Evolutionary conservation across 2,329 filamentous ascomycete genomes (phyloP).

Genomic region (Lasiodiplodia sp.): DNA sequence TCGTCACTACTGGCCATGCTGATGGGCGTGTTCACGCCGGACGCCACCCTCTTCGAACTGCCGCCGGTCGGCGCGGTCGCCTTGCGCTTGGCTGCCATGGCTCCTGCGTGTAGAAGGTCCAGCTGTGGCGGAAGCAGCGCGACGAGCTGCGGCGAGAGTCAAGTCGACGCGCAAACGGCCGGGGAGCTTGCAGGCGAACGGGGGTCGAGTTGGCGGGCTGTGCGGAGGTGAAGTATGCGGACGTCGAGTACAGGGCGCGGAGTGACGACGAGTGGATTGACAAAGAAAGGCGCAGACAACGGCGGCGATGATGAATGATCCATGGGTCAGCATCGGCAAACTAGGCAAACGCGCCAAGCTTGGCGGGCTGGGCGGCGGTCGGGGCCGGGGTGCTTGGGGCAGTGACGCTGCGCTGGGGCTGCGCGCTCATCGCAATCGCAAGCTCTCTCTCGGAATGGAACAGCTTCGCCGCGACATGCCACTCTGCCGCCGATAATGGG

Average conservation of each 20-base stretch:
- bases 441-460: conserved; percentile 20
- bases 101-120: conserved; percentile 7
- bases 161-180: neutral
- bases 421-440: conserved; percentile 26
- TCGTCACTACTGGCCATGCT: conserved; percentile 61
- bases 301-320: conserved; percentile 2
- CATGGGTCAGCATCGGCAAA: conserved; percentile 7
- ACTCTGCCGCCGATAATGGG: conserved; percentile 69
- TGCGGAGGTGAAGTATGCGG: neutral
- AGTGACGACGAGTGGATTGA: neutral
- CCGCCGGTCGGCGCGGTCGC: conserved; percentile 42
- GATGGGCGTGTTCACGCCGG: conserved; percentile 51
- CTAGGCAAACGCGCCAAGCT: conserved; percentile 9
- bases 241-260: neutral
- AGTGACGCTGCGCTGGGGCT: conserved; percentile 35
- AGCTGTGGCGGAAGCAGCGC: conserved; percentile 50
- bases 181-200: neutral
- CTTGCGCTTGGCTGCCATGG: conserved; percentile 57
- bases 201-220: no score
- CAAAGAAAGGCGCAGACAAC: conserved; percentile 12
- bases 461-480: conserved; percentile 24
- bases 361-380: neutral
- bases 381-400: conserved; percentile 25
- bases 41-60: conserved; percentile 47
- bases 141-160: conserved; percentile 50